phyloP scores from a whole-genome alignment of 768 basidiomycete genomes.

The Termitomyces heimii region DNA sequence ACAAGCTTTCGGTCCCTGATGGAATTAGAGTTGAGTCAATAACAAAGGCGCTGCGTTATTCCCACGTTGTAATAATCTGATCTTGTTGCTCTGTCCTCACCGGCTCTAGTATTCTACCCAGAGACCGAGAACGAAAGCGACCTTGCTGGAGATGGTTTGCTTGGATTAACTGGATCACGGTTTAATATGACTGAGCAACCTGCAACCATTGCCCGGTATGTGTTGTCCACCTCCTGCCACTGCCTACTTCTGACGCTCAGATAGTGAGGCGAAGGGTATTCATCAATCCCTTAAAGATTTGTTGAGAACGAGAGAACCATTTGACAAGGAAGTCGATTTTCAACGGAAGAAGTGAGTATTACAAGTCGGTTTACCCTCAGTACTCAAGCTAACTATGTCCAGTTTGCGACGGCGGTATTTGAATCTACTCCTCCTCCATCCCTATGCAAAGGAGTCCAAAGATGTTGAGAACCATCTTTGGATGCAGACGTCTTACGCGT shows the following conservation, averaged over 20 bases:
- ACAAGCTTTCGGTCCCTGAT: background rate
- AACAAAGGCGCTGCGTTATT: slow-evolving; percentile 9
- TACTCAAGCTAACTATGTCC: slow-evolving; percentile 9
- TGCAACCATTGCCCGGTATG: slow-evolving; percentile 37
- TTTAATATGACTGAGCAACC: slow-evolving; percentile 39
- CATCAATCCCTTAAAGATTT: slow-evolving; percentile 72
- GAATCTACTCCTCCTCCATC: slow-evolving; percentile 60
- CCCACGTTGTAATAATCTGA: slow-evolving; percentile 17
- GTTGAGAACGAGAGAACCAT: slow-evolving; percentile 70
- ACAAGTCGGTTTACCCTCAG: slow-evolving; percentile 4
- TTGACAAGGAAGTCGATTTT: slow-evolving; percentile 83
- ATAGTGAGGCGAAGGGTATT: slow-evolving; percentile 74
- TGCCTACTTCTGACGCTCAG: slow-evolving; percentile 10
- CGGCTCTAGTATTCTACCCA: background rate
- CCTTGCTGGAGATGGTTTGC: slow-evolving; percentile 27
- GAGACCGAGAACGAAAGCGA: slow-evolving; percentile 3
- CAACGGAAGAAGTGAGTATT: slow-evolving; percentile 75
- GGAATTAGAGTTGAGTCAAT: background rate
- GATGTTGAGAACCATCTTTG: slow-evolving; percentile 82
- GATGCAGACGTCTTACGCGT: slow-evolving; percentile 88
- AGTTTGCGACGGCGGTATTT: slow-evolving; percentile 72
- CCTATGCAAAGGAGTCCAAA: slow-evolving; percentile 66
- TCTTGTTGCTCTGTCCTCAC: slow-evolving; percentile 6
- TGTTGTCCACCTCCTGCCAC: slow-evolving; percentile 15
- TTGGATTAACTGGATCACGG: slow-evolving; percentile 17